phyloP scores from a whole-genome alignment of 2,329 filamentous ascomycete genomes.

The Penicillium oxalicum region DNA sequence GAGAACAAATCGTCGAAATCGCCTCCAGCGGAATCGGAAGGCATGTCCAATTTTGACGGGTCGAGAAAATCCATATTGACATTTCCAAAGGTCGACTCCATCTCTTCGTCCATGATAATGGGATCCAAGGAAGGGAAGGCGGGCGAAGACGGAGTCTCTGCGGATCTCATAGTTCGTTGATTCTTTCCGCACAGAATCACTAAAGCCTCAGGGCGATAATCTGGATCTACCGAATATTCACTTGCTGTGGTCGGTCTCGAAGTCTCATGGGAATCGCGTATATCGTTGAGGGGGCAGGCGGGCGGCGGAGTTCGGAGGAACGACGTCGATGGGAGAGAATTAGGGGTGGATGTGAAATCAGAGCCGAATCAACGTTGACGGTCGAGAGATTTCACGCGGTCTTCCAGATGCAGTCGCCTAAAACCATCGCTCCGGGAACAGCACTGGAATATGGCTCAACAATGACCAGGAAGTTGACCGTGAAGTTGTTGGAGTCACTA shows the following conservation, averaged over 20 bases:
- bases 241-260: neutral
- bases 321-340: neutral
- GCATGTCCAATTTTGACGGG: slow-evolving; percentile 32
- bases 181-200: neutral
- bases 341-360: neutral
- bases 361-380: neutral
- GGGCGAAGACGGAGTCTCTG: slow-evolving; percentile 32
- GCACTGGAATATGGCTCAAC: neutral
- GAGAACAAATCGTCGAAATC: slow-evolving; percentile 41
- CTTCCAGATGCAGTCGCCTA: slow-evolving; percentile 16
- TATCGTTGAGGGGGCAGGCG: slow-evolving; percentile 7
- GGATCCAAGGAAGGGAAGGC: slow-evolving; percentile 36
- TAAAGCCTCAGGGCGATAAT: slow-evolving; percentile 2
- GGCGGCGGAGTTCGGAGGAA: slow-evolving; percentile 1
- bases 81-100: slow-evolving; percentile 37
- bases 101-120: slow-evolving; percentile 40
- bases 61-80: slow-evolving; percentile 42
- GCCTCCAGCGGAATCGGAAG: slow-evolving; percentile 32
- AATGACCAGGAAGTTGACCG: neutral
- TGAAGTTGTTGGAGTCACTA: slow-evolving; percentile 8
- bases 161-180: slow-evolving; percentile 32
- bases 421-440: slow-evolving; percentile 18
- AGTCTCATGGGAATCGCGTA: slow-evolving; percentile 9
- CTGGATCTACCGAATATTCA: slow-evolving; percentile 9
- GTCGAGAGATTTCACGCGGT: slow-evolving; percentile 4